Percentiles rank a stretch among this genome's conserved stretches.
phyloP scores from a whole-genome alignment of 495 filamentous ascomycete species.

The Penicillium malachiteum region DNA sequence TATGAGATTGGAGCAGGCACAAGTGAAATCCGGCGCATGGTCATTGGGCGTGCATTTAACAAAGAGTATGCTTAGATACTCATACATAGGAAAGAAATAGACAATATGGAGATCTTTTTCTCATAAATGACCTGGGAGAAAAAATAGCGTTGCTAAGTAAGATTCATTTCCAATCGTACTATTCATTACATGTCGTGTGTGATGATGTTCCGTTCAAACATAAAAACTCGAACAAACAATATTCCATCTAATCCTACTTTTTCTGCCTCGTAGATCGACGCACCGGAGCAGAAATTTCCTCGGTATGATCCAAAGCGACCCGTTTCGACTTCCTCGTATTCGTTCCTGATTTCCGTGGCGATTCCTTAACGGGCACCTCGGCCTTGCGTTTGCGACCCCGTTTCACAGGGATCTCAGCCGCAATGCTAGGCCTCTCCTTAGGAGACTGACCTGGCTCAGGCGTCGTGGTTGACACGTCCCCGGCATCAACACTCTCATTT shows the following conservation, averaged over 20 bases:
- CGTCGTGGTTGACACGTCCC: constrained; percentile 26
- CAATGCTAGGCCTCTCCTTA: not conserved
- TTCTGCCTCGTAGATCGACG: constrained; percentile 36
- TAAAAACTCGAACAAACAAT: not conserved
- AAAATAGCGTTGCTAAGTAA: not conserved
- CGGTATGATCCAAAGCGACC: constrained; percentile 26
- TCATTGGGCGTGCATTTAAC: constrained; percentile 93
- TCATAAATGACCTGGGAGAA: no score
- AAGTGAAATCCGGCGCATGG: constrained; percentile 89
- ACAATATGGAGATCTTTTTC: not conserved
- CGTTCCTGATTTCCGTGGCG: constrained; percentile 1
- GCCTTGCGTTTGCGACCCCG: constrained; percentile 42
- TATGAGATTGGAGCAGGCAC: constrained; percentile 99
- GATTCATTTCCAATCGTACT: constrained; percentile 8
- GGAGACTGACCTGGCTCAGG: constrained; percentile 17
- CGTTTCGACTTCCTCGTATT: constrained; percentile 27
- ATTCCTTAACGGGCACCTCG: constrained; percentile 9
- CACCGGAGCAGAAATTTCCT: constrained; percentile 22
- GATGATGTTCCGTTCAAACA: not conserved
- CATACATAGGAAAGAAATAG: not conserved
- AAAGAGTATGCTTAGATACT: constrained; percentile 64
- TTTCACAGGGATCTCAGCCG: constrained; percentile 14
- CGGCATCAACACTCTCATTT: constrained; percentile 13
- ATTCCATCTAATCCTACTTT: constrained; percentile 4
- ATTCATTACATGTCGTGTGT: constrained; percentile 9